A percentile compares a stretch with the other conserved stretches of the same genome.
These are phyloP conservation scores for Phytophthora melonis DNA, from an alignment of 352 stramenopile genomes.

Conservation along the genomic window DNA sequence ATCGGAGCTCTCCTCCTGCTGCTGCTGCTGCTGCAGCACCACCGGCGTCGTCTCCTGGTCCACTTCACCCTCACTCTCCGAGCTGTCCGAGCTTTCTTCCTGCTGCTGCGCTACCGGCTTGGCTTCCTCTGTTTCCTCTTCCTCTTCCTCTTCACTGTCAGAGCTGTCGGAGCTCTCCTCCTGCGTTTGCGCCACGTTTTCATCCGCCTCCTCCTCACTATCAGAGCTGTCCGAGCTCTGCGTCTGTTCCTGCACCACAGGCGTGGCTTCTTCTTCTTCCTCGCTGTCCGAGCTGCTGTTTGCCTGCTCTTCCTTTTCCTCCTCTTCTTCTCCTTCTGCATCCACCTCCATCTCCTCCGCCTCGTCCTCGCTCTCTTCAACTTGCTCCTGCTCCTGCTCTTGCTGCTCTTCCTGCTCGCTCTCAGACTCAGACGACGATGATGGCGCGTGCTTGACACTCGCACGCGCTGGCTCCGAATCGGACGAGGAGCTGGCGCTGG, in stretches of 20 bases:
- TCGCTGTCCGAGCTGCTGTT: not conserved
- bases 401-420: not conserved
- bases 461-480: not conserved
- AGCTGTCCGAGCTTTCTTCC: not conserved
- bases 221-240: not conserved
- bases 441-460: not conserved
- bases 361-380: not conserved
- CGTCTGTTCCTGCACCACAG: not conserved
- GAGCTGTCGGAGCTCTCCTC: not conserved
- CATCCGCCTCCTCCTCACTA: not conserved
- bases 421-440: not conserved
- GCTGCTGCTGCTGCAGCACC: not conserved
- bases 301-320: not conserved
- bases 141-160: not conserved
- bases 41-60: not conserved
- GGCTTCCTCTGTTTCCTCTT: not conserved
- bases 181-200: not conserved
- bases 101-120: not conserved
- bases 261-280: not conserved
- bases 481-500: constrained; percentile 5
- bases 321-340: not conserved
- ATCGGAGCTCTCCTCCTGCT: no score
- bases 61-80: not conserved
- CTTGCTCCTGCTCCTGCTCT: not conserved
- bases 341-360: constrained; percentile 2